Evolutionary conservation across 83 land plant species (phyloP).

Genomic region (Picea abies): DNA sequence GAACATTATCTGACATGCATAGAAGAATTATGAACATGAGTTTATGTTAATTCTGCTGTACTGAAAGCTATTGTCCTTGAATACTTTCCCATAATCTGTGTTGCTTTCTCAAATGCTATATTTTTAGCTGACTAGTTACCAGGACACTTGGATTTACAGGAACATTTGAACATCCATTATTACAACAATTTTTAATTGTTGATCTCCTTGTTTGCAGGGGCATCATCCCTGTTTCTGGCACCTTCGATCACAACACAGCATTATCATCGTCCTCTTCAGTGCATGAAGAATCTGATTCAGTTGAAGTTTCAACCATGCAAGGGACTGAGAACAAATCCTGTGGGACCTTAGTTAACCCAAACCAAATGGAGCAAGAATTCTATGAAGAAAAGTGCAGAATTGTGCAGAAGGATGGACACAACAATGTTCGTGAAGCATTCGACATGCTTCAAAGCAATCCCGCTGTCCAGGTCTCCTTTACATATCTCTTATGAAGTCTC

Average conservation of each 20-base stretch:
- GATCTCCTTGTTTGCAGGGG: background rate
- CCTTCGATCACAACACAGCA: background rate
- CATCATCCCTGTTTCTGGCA: constrained; percentile 14
- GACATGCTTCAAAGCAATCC: constrained; percentile 29
- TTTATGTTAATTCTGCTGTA: background rate
- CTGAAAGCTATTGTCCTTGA: background rate
- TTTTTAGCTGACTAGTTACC: background rate
- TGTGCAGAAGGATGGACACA: constrained; percentile 1
- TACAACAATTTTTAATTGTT: background rate
- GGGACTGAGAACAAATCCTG: background rate
- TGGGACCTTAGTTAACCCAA: background rate
- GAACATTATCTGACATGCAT: background rate
- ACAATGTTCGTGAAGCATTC: constrained; percentile 32
- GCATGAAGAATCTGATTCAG: background rate
- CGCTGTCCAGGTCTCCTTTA: constrained; percentile 33
- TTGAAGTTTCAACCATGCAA: background rate
- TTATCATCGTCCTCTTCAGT: background rate
- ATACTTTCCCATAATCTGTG: background rate
- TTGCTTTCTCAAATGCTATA: too few relatives aligned
- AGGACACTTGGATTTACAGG: background rate
- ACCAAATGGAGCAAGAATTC: constrained; percentile 24
- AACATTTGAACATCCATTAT: background rate
- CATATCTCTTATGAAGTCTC: background rate
- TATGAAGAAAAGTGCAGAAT: constrained; percentile 8
- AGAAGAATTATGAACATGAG: background rate